Evolutionary conservation across 2,329 filamentous ascomycete species (phyloP), one percentile per base, ranked within the genome.

Genomic region (Rhynchosporium secalis): DNA sequence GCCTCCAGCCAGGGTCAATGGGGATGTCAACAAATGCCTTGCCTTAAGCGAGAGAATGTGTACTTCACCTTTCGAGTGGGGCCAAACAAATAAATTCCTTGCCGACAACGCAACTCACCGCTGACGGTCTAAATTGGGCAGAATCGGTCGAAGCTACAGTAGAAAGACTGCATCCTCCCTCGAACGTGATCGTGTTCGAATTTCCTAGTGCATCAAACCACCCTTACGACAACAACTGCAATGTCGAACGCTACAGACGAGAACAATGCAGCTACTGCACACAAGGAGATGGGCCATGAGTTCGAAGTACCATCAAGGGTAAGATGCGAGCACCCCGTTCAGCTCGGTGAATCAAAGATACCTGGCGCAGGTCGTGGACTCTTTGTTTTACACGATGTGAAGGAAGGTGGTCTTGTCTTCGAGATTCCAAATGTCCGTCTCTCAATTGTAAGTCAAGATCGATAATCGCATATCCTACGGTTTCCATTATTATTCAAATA

Each of bases 311-410:
- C 52, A 29, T 9, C 38, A 4, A 38, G 52, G 4, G 26, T 56
- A 4, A 31, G 45, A 6, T 43, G n/a, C 38, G 26, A 33, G 3
- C 7, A 31, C 33, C 10, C 38, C 15, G 38, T 63, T 7, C 28
- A 47, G 46, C 28, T 63, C n/a, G 41, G 10, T 26, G 4, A 20
- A 13, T 63, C 62, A 7, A 33, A 31, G 2, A 60, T 61, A n/a
- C 52, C 54, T 1, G 47, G 47, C 20, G 62, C 58, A 6, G 62
- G 58, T 7, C 36, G 62, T 20, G 62, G 62, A 15, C 3, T 63
- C 5, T 60, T 61, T 33, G 45, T 54, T 9, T 12, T 33, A 5
- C 46, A 54, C 15, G 10, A 29, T 15, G 31, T 60, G 1, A 40
- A 40, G 33, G 15, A 52, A 10, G 46, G 54, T 45, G 40, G 29